phyloP scores from a whole-genome alignment of 768 basidiomycete species.

The Tephrocybe sp. region DNA sequence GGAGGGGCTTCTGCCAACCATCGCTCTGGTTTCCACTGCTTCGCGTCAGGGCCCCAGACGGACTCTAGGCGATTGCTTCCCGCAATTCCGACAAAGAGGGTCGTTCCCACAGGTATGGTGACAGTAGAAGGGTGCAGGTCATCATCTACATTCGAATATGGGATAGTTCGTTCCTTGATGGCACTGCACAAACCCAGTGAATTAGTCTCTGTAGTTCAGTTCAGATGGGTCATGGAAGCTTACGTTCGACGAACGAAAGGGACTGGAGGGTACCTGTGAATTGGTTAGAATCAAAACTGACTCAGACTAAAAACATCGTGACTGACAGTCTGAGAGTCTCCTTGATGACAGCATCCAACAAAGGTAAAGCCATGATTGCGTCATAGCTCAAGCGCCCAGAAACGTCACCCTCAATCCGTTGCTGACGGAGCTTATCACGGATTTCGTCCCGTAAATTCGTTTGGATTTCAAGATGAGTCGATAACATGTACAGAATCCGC shows the following conservation, averaged over 20 bases:
- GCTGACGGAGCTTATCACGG: conserved; percentile 19
- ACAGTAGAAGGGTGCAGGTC: conserved; percentile 30
- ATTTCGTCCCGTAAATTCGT: conserved; percentile 35
- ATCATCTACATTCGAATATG: conserved; percentile 27
- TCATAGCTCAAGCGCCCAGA: conserved; percentile 31
- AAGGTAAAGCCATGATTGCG: conserved; percentile 33
- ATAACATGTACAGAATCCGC: conserved; percentile 38
- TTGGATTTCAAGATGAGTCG: conserved; percentile 38
- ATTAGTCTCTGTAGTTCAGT: background rate
- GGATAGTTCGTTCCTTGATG: conserved; percentile 40
- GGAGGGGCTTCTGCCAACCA: conserved; percentile 39
- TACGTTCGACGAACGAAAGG: conserved; percentile 45
- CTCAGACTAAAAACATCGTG: background rate
- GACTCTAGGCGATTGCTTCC: conserved; percentile 46
- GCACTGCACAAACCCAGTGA: conserved; percentile 26
- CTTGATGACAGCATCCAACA: conserved; percentile 44
- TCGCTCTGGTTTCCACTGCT: conserved; percentile 53
- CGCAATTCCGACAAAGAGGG: conserved; percentile 45
- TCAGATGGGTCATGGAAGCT: conserved; percentile 17
- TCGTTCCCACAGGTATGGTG: conserved; percentile 45
- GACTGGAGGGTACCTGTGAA: conserved; percentile 41
- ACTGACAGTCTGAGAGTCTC: conserved; percentile 45
- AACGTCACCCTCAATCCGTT: conserved; percentile 15
- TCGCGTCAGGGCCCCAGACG: conserved; percentile 48
- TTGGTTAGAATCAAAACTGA: conserved; percentile 1